A percentile compares a stretch with the other conserved stretches of the same genome.
Evolutionary conservation across 2,329 filamentous ascomycete genomes (phyloP).

Genomic region (Dothidotthia symphoricarpi): DNA sequence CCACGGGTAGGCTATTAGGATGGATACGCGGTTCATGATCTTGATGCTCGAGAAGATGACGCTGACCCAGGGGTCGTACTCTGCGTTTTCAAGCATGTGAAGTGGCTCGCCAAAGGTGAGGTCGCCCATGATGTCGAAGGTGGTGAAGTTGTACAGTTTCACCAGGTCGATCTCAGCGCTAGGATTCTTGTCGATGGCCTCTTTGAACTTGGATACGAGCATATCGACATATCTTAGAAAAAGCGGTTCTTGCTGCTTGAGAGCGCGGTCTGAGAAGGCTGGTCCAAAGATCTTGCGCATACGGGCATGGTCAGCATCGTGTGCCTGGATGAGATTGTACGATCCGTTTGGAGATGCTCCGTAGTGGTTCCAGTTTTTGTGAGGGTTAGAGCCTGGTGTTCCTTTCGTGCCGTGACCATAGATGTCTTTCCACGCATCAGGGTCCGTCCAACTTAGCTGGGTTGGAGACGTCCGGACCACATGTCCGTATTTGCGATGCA

Average conservation of each 20-base stretch:
- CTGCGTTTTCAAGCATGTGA: conserved; percentile 28
- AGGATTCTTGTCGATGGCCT: conserved; percentile 29
- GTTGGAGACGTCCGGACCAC: conserved; percentile 44
- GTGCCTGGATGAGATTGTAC: conserved; percentile 29
- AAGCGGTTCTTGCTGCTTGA: conserved; percentile 44
- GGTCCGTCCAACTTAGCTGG: conserved; percentile 43
- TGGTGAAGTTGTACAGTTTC: conserved; percentile 33
- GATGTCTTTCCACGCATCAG: conserved; percentile 37
- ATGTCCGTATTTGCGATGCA: conserved; percentile 44
- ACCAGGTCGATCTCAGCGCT: conserved; percentile 38
- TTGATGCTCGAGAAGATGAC: conserved; percentile 29
- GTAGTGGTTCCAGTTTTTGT: conserved; percentile 22
- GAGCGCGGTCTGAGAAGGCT: conserved; percentile 45
- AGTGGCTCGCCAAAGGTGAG: conserved; percentile 34
- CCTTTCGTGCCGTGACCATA: conserved; percentile 28
- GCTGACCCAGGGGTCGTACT: conserved; percentile 37
- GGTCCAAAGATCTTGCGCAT: conserved; percentile 43
- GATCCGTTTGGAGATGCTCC: conserved; percentile 19
- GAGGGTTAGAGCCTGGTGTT: conserved; percentile 13
- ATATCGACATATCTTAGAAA: conserved; percentile 44
- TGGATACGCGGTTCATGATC: conserved; percentile 3
- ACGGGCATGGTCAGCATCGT: conserved; percentile 39
- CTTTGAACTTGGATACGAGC: conserved; percentile 41
- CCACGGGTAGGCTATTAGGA: conserved; percentile 13
- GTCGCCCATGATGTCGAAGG: conserved; percentile 38